Base-by-base conservation (phyloP, 2,329 filamentous ascomycete genomes). In the Hymenoscyphus scutula region DNA sequence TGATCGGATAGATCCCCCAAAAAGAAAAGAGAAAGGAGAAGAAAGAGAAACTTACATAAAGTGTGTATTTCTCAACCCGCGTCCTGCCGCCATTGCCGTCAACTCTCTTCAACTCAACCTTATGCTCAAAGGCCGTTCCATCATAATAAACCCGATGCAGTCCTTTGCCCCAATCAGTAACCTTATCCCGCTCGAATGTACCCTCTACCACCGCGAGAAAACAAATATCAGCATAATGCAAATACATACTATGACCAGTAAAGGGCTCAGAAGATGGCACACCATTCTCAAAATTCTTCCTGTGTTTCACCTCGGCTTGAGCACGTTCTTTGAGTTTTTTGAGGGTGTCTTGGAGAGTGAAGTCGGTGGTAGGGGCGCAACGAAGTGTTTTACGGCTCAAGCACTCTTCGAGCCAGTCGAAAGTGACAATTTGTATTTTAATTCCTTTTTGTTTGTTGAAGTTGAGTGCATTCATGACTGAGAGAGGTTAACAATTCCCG, bases 111-210 rank as follows among this genome's bases (percentile, higher is more conserved):
- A 95, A 76, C 0, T 80, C 79, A 62, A 90, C 76, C 60, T 87
- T 80, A 75, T 91, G 92, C 3, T 78, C 74, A 72, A 91, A 90
- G 56, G 81, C 82, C 0, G 81, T 82, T 2, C 70, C 61, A 72
- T 95, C 90, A 19, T 75, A 76, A 74, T 89, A 92, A 64, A 90
- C 74, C 64, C 85, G 86, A 70, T 87, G 85, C n/a, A 84, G 77
- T 37, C 80, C 86, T 88, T 62, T 34, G 62, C 0, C 56, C 55
- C 10, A n/a, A 19, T 63, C 53, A 63, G 56, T 23, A 61, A 30
- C 53, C 64, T 37, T 64, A 62, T 45, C 55, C 58, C 19, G 32
- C 10, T 34, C 32, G 32, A 34, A 34, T 10, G 10, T 8, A 41
- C n/a, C 2, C 25, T 23, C 13, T 56, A 25, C 25, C 19, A 3